Conservation (phyloP, 805 yeast species). For the Metschnikowia drakensbergensis region DNA sequence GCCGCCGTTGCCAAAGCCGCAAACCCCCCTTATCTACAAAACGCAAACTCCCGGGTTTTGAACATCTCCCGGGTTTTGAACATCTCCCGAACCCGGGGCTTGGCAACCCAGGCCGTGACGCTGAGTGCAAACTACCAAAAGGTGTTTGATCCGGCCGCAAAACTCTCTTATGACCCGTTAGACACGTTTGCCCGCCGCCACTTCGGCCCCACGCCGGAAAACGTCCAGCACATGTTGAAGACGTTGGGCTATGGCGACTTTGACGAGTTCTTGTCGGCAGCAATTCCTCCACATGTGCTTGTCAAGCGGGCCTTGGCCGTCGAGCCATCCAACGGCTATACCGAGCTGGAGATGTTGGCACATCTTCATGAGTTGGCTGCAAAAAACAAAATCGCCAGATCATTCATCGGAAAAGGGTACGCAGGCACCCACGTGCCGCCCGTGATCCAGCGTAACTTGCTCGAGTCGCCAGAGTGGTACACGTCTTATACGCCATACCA, state of each 20-base stretch:
- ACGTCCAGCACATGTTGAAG: conserved; percentile 63
- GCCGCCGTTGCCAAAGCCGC: not conserved
- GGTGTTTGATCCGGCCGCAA: conserved; percentile 42
- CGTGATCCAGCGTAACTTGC: conserved; percentile 85
- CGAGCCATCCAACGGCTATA: conserved; percentile 66
- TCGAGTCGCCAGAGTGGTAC: conserved; percentile 97
- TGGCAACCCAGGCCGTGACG: conserved; percentile 43
- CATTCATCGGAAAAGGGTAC: conserved; percentile 92
- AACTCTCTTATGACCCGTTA: conserved; percentile 33
- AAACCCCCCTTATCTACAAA: not conserved
- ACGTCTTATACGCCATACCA: conserved; percentile 98
- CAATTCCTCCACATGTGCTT: conserved; percentile 75
- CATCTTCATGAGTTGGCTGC: conserved; percentile 66
- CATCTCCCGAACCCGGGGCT: not conserved
- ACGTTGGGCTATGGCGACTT: conserved; percentile 63
- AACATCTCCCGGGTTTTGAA: no score
- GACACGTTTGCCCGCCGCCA: conserved; percentile 92
- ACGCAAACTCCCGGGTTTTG: not conserved
- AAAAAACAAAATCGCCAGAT: conserved; percentile 67
- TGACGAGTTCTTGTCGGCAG: conserved; percentile 63
- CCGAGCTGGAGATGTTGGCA: conserved; percentile 76
- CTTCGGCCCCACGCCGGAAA: conserved; percentile 70
- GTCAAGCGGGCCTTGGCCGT: conserved; percentile 63
- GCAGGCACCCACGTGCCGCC: conserved; percentile 88
- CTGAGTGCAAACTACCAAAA: conserved; percentile 49